Base-by-base conservation (phyloP, 1,139 yeast genomes). In the Taphrina communis region DNA sequence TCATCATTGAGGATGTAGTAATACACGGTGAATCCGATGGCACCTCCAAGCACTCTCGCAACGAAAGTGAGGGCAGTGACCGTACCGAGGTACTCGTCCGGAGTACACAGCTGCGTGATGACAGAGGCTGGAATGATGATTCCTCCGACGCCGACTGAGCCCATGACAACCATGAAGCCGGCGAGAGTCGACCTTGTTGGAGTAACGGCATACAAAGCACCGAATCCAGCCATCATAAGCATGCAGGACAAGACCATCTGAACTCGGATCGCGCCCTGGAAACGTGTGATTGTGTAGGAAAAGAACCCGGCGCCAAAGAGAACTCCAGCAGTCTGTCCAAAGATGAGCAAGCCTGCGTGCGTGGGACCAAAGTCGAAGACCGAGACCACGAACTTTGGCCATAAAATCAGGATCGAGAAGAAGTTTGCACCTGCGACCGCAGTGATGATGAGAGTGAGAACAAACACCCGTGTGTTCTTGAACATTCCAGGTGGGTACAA, bases 101-200 rank as follows among this genome's bases (percentile, higher is more conserved):
- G 67, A 6, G 67, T 31, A 46, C 61, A 56, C 12, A 63, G 56
- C 61, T 63, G 67, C 6, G 67, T 63, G 48, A 63, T 55, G 42
- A 63, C 67, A 14, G 67, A 63, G 12, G 67, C 67, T 1, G 67
- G 67, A n/a, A 63, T 63, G 56, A 63, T 63, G 50, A 63, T 63
- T 19, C 67, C 67, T 6, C 67, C 67, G 6, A 55, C 44, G 8
- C 67, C 67, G 39, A 63, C 35, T 35, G 55, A 55, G 46, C 58
- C 67, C 12, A 63, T 36, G 21, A 36, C n/a, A 25, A 63, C 56
- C 67, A 63, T 63, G 56, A 63, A 63, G 12, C 67, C 67, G 12
- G 67, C 67, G 12, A 63, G 61, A n/a, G 53, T 42, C 44, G 55
- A n/a, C 31, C 59, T 57, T n/a, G 42, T 44, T 19, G 36, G 52